phyloP scores from a whole-genome alignment of 1,284 basidiomycete species.

The Polyporus tsugae region DNA sequence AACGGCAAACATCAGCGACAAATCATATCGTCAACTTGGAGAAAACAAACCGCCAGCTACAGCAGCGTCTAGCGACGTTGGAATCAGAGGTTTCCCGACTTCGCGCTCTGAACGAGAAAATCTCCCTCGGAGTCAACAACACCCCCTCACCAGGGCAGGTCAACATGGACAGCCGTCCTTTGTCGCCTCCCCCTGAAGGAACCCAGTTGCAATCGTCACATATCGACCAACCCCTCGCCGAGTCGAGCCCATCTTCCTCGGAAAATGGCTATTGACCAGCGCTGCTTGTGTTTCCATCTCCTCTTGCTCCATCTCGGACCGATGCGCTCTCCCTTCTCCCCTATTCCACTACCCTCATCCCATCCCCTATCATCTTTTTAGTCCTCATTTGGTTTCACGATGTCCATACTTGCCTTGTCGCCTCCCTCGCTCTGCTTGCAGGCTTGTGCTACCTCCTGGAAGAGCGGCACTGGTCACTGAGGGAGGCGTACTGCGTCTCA shows the following conservation, averaged over 20 bases:
- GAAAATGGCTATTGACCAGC: conserved; percentile 62
- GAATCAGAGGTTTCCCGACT: conserved; percentile 75
- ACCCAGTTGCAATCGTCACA: conserved; percentile 47
- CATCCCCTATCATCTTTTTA: conserved; percentile 30
- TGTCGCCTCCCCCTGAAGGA: conserved; percentile 70
- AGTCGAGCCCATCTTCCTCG: conserved; percentile 69
- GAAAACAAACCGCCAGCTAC: conserved; percentile 72
- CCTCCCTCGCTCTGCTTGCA: conserved; percentile 31
- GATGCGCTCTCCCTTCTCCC: conserved; percentile 27
- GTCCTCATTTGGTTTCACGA: conserved; percentile 22
- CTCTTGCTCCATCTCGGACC: conserved; percentile 36
- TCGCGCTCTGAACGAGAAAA: conserved; percentile 80
- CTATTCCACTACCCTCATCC: conserved; percentile 28
- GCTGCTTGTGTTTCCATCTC: conserved; percentile 24
- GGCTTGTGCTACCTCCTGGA: conserved; percentile 30
- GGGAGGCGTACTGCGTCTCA: conserved; percentile 22
- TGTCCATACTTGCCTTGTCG: conserved; percentile 24
- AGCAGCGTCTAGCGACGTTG: conserved; percentile 65
- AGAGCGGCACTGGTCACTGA: conserved; percentile 29
- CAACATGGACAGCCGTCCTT: conserved; percentile 57
- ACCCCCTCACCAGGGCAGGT: conserved; percentile 62
- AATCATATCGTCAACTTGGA: conserved; percentile 78
- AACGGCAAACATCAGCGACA: conserved; percentile 57
- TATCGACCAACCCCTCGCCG: conserved; percentile 63
- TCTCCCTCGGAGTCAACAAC: conserved; percentile 64